These are phyloP conservation scores for Tulasnella sp. DNA, from an alignment of 768 basidiomycete genomes.

Conservation along the genomic window DNA sequence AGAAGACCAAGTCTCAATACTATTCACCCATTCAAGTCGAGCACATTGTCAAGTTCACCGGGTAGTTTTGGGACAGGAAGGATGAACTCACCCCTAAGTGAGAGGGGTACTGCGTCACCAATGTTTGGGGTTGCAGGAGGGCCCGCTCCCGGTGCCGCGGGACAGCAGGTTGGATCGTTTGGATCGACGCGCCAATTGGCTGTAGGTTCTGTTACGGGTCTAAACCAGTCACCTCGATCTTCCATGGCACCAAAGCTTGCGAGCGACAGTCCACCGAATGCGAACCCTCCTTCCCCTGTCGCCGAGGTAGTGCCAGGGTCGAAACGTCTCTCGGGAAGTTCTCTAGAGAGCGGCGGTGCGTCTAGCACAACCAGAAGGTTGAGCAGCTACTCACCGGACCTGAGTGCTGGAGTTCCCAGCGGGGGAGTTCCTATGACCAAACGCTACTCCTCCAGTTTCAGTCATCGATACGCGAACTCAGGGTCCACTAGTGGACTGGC, in stretches of 20 bases:
- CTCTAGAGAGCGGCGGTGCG: conserved; percentile 1
- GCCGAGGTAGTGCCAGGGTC: background rate
- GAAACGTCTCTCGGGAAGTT: background rate
- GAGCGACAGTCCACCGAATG: background rate
- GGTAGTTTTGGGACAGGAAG: conserved; percentile 4
- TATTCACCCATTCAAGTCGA: conserved; percentile 18
- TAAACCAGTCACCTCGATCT: conserved; percentile 8
- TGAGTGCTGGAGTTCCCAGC: background rate
- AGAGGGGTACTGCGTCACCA: background rate
- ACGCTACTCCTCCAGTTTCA: conserved; percentile 13
- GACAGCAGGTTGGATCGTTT: no score
- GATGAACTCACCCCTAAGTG: background rate
- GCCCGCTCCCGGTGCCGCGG: no score
- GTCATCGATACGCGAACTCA: conserved; percentile 5
- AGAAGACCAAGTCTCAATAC: conserved; percentile 13
- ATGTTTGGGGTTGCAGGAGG: background rate
- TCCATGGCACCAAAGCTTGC: background rate
- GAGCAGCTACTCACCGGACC: conserved; percentile 2
- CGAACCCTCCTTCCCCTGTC: background rate
- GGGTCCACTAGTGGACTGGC: background rate
- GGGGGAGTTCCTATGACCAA: conserved; percentile 2
- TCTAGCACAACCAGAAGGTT: background rate
- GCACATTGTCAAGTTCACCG: conserved; percentile 16
- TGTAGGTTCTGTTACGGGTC: background rate
- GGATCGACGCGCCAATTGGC: background rate